These are phyloP conservation scores for Perkinsus marinus DNA, from an alignment of 169 alveolate species.

Conservation along the genomic window DNA sequence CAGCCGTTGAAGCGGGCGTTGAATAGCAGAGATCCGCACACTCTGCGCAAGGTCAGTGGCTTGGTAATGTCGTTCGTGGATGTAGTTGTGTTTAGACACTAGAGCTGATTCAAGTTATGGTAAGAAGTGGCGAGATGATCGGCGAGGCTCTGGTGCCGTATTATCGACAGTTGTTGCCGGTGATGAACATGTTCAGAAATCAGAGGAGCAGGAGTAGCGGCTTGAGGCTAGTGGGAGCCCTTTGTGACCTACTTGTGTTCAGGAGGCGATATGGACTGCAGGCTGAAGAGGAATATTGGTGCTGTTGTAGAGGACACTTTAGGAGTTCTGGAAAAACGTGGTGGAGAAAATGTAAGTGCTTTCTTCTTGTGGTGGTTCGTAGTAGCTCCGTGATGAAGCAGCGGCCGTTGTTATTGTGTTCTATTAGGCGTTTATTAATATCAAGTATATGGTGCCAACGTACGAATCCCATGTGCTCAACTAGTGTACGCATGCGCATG, in stretches of 20 bases:
- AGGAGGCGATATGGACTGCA: background rate
- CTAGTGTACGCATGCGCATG: too few species aligned
- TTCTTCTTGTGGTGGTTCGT: background rate
- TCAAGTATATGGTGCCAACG: constrained; percentile 80
- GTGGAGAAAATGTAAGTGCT: constrained; percentile 45
- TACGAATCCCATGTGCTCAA: constrained; percentile 46
- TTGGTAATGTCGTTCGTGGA: background rate
- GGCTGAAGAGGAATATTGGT: constrained; percentile 34
- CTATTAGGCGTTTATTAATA: constrained; percentile 63
- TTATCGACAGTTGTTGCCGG: constrained; percentile 79
- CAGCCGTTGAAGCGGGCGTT: background rate
- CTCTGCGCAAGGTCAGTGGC: background rate
- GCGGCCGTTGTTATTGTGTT: too few species aligned
- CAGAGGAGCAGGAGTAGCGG: constrained; percentile 24
- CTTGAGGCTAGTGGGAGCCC: background rate
- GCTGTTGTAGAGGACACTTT: constrained; percentile 78
- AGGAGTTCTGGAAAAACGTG: constrained; percentile 68
- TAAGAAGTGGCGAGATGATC: constrained; percentile 48
- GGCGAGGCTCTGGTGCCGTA: constrained; percentile 89
- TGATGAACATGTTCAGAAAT: constrained; percentile 65
- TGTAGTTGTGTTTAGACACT: background rate
- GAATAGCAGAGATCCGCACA: background rate
- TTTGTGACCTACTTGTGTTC: background rate
- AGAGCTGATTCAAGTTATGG: background rate
- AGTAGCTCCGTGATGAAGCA: too few species aligned